Conservation (phyloP, 179 eudicot genomes). For the Heliamphora pulchella region DNA sequence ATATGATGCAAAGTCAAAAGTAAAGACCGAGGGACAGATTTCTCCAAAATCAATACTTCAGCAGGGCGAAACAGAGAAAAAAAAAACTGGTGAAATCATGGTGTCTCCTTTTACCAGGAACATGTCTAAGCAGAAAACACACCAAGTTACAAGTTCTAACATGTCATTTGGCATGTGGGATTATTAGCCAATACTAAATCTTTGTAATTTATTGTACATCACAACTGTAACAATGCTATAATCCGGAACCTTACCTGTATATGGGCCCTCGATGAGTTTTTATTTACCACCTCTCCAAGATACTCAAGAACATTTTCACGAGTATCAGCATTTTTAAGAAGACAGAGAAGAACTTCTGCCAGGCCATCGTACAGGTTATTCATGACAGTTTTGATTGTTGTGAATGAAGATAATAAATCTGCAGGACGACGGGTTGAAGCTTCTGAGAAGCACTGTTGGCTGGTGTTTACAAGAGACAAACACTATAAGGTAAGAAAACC, state of each 20-base stretch:
- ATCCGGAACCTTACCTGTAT: constrained; percentile 53
- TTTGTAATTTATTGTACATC: not conserved
- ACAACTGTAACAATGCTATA: not conserved
- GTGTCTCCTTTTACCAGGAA: not conserved
- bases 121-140: constrained; percentile 1
- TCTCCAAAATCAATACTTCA: not conserved
- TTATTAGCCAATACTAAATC: not conserved
- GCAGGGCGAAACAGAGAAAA: not conserved
- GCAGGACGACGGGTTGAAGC: constrained; percentile 80
- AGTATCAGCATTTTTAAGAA: constrained; percentile 67
- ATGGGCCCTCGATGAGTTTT: constrained; percentile 72
- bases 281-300: constrained; percentile 80
- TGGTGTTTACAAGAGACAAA: constrained; percentile 28
- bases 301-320: constrained; percentile 82
- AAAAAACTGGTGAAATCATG: not conserved
- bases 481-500: constrained; percentile 13
- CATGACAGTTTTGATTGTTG: constrained; percentile 89
- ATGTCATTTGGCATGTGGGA: not conserved
- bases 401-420: constrained; percentile 74
- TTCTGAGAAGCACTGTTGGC: constrained; percentile 93
- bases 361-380: constrained; percentile 71
- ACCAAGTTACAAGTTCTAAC: not conserved
- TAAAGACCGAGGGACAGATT: not conserved
- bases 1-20: constrained; percentile 2
- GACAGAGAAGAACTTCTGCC: constrained; percentile 63